Base-by-base conservation (phyloP, 306 rosid genomes). In the Acacia melanoxylon region DNA sequence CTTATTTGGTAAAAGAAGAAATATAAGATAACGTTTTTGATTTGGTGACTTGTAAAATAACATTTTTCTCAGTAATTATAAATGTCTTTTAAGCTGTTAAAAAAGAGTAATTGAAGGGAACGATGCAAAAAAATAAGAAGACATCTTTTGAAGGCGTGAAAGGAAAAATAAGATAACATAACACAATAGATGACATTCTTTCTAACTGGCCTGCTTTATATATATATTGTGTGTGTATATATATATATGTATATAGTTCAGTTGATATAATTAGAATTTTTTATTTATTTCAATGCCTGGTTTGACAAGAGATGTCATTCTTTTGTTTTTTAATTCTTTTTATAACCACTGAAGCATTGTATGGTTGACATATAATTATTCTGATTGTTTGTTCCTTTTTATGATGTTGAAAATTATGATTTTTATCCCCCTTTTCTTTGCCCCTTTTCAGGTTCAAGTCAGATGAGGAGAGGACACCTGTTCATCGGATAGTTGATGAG, bases 391-490 rank as follows among this genome's bases (percentile, higher is more conserved):
- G 20, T 27, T 29, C 31, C 31, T 31, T 13, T 27, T 63, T 27
- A 63, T 63, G 20, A 4, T 11, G 68, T 40, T 27, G 40, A 27
- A 29, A 61, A 25, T 40, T 63, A 25, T 27, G 29, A 31, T 5
- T 63, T 63, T 27, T 4, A 61, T 61, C 35, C 67, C 7, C 17
- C 15, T 61, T 62, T 62, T 59, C 17, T 59, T 22, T 12, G 65
- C 33, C 10, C 65, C 2, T 9, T 61, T 11, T 27, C 68, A 63
- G 68, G 40, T 63, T 63, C 68, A 63, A 63, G 68, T 63, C 68
- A 12, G 68, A 63, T 27, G 68, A 63, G 68, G 68, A 63, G 68
- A 63, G 68, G 68, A 63, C 68, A 29, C 68, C 68, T 29, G 68
- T 63, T 13, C 68, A 63, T 27, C 41, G 35, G 35, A 63, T 63